Base-by-base conservation (phyloP, 1,139 yeast species). In the Scheffersomyces titani region DNA sequence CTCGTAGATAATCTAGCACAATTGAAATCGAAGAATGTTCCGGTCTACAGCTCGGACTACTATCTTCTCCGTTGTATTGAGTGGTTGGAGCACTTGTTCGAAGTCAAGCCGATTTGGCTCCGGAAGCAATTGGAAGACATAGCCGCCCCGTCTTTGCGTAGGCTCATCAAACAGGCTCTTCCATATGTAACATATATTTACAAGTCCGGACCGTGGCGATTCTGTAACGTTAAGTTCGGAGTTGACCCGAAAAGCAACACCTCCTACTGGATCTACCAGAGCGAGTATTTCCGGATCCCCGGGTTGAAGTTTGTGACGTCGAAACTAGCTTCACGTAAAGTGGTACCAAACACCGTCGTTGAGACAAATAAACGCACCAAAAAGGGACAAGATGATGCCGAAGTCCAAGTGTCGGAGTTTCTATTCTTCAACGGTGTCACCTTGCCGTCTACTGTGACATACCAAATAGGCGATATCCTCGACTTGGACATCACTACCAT, bases 171-270 rank as follows among this genome's bases (percentile, higher is more conserved):
- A 63, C 86, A 82, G 60, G 96, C 97, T 0, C 73, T 96, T 53
- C 97, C 98, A 0, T 87, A 90, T 66, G 89, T 92, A 0, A 82
- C 97, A 0, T 94, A 86, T 68, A 82, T 90, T 48, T 90, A 87
- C 70, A 85, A 89, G 44, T 89, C 89, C 67, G 99, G 99, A 0
- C 99, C 99, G 0, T 94, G 97, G 97, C 81, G 98, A 65, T 92
- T 92, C 61, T 85, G 96, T n/a, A 91, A 89, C 68, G 86, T 92
- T 51, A 83, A 78, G 64, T 86, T 87, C 64, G 98, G 98, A 0
- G 78, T 88, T 46, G 91, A 94, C 70, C 98, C 98, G 0, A 77
- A 84, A 51, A 64, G 72, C 1, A 84, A 86, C 53, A 66, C 75
- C 1, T 73, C 81, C 6, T 87, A 75, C 67, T 88, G 92, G 65